These are phyloP conservation scores for Mastigamoeba balamuthi DNA, from an alignment of 78 protist genomes.

Conservation along the genomic window DNA sequence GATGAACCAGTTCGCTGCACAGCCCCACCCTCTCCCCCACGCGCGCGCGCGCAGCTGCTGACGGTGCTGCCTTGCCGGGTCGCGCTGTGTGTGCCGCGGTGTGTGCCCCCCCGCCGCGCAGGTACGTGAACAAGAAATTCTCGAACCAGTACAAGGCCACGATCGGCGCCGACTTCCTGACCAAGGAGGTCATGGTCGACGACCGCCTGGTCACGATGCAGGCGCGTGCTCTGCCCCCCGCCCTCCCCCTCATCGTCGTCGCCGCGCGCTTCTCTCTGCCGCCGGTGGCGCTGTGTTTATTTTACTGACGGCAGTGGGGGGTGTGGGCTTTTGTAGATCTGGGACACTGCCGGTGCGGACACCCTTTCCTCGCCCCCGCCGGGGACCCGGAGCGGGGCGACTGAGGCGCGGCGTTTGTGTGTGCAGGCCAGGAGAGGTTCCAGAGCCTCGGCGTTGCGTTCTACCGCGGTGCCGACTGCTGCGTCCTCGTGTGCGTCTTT, in stretches of 20 bases:
- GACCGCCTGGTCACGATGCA: slow-evolving; percentile 95
- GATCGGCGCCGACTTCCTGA: slow-evolving; percentile 99
- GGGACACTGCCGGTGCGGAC: slow-evolving; percentile 50
- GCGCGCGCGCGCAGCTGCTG: no score
- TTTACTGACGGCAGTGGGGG: neutral
- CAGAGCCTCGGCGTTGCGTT: slow-evolving; percentile 98
- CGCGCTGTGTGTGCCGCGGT: neutral
- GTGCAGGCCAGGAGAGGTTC: slow-evolving; percentile 93
- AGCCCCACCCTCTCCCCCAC: neutral
- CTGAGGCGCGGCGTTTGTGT: neutral
- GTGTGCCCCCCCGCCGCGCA: neutral
- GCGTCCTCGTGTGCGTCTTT: slow-evolving; percentile 89
- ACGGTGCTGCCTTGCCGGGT: neutral
- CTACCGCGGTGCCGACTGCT: slow-evolving; percentile 98
- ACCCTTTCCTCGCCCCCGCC: neutral
- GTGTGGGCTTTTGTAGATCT: no score
- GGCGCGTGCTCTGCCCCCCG: slow-evolving; percentile 1
- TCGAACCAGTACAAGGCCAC: slow-evolving; percentile 97
- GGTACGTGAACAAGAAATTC: slow-evolving; percentile 92
- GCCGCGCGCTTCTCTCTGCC: neutral
- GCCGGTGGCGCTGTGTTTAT: no score
- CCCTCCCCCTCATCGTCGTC: neutral
- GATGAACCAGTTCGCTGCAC: slow-evolving; percentile 65
- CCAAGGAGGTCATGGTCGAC: slow-evolving; percentile 91
- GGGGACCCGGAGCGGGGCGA: neutral